Evolutionary conservation across 306 rosid species (phyloP).

Genomic region (Acmispon strigosus): DNA sequence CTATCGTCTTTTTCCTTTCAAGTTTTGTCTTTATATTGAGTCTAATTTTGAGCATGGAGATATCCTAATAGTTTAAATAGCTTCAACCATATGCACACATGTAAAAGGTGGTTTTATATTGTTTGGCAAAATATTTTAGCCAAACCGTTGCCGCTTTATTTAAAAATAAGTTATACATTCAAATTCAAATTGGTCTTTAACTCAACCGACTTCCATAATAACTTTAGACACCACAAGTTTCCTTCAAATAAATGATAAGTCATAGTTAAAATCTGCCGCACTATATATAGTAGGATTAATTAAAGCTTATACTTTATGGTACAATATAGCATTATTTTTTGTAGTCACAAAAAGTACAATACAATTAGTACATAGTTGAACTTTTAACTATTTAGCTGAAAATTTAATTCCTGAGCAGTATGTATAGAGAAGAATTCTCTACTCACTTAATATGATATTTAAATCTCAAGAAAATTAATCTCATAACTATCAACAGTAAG

Average conservation of each 20-base stretch:
- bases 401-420: too few relatives aligned
- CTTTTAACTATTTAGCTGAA: too few relatives aligned
- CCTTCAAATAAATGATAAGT: constrained; percentile 1
- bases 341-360: too few relatives aligned
- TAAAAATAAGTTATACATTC: neutral
- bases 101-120: neutral
- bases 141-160: neutral
- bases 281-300: neutral
- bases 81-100: neutral
- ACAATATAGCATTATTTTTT: neutral
- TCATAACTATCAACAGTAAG: too few relatives aligned
- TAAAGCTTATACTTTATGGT: neutral
- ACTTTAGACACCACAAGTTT: too few relatives aligned
- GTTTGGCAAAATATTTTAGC: neutral
- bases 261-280: neutral
- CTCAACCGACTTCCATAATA: neutral
- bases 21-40: neutral
- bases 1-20: neutral
- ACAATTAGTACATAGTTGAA: too few relatives aligned
- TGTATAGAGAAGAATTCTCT: too few relatives aligned
- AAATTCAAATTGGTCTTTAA: neutral
- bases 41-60: neutral
- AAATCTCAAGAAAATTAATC: too few relatives aligned
- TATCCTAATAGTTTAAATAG: neutral
- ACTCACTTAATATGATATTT: too few relatives aligned